A percentile compares a stretch with the other conserved stretches of the same genome.
Evolutionary conservation across 2,329 filamentous ascomycete genomes (phyloP).

Genomic region (Hymenoscyphus fructigenus): DNA sequence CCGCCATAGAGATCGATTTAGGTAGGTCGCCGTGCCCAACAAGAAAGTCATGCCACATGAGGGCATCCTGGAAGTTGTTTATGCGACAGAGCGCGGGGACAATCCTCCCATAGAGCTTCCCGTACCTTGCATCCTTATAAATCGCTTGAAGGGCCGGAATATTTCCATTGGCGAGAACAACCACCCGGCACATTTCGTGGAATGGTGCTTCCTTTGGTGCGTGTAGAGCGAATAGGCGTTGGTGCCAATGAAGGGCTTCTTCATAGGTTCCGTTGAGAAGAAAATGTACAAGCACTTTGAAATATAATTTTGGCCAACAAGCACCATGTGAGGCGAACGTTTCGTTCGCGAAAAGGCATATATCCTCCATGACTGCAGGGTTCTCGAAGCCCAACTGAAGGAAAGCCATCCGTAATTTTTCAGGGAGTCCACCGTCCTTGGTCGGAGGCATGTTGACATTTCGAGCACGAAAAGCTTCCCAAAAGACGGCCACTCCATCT

Average conservation of each 20-base stretch:
- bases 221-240: constrained; percentile 29
- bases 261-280: constrained; percentile 30
- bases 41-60: constrained; percentile 48
- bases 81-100: constrained; percentile 42
- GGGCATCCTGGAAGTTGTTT: constrained; percentile 40
- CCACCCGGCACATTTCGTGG: constrained; percentile 37
- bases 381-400: constrained; percentile 40
- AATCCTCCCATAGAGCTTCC: constrained; percentile 44
- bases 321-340: constrained; percentile 41
- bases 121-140: constrained; percentile 40
- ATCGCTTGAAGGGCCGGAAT: constrained; percentile 42
- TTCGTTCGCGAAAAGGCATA: constrained; percentile 43
- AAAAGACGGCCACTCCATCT: constrained; percentile 44
- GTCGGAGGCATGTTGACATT: constrained; percentile 40
- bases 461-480: constrained; percentile 40
- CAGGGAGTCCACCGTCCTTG: constrained; percentile 39
- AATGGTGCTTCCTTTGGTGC: constrained; percentile 38
- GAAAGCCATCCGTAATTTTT: constrained; percentile 47
- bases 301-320: constrained; percentile 43
- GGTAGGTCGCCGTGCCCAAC: constrained; percentile 44
- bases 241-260: constrained; percentile 32
- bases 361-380: constrained; percentile 36
- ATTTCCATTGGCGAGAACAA: constrained; percentile 26
- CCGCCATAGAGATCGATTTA: constrained; percentile 37
- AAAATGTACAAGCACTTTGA: constrained; percentile 42